Evolutionary conservation across 2,329 filamentous ascomycete genomes (phyloP).

Genomic region (Alternaria infectoria): DNA sequence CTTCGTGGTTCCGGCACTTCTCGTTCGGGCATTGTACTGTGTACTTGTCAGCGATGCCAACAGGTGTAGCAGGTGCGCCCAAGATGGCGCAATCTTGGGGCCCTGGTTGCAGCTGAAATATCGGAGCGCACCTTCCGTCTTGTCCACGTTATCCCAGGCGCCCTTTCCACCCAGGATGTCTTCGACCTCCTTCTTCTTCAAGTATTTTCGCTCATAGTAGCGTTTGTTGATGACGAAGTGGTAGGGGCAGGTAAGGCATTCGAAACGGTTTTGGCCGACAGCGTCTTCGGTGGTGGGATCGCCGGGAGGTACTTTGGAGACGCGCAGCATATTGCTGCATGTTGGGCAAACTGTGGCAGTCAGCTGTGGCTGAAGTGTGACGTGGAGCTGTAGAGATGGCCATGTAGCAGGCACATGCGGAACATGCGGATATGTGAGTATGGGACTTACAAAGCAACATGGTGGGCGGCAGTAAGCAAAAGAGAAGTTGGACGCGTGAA

Average conservation of each 20-base stretch:
- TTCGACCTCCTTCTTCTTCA: constrained; percentile 86
- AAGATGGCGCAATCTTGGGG: background rate
- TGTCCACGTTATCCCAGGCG: constrained; percentile 91
- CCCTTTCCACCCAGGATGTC: constrained; percentile 88
- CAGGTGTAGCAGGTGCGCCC: background rate
- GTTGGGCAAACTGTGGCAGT: constrained; percentile 70
- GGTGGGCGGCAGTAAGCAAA: constrained; percentile 12
- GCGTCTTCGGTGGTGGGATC: constrained; percentile 48
- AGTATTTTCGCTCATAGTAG: constrained; percentile 79
- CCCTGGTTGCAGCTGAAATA: no score
- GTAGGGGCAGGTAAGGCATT: constrained; percentile 95
- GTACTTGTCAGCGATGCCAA: background rate
- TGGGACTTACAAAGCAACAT: constrained; percentile 70
- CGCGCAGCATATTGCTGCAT: constrained; percentile 83
- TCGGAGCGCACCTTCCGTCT: constrained; percentile 63
- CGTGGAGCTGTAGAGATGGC: background rate
- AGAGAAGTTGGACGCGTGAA: background rate
- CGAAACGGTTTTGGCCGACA: constrained; percentile 74
- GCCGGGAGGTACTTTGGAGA: constrained; percentile 58
- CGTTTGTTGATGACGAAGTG: constrained; percentile 80
- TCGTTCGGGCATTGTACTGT: constrained; percentile 81
- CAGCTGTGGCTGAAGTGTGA: background rate
- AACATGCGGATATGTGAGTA: background rate
- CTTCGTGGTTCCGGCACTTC: constrained; percentile 79
- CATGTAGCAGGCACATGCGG: background rate